phyloP scores from a whole-genome alignment of 202 grass and related monocot species.

The Cymbopogon flexuosus region DNA sequence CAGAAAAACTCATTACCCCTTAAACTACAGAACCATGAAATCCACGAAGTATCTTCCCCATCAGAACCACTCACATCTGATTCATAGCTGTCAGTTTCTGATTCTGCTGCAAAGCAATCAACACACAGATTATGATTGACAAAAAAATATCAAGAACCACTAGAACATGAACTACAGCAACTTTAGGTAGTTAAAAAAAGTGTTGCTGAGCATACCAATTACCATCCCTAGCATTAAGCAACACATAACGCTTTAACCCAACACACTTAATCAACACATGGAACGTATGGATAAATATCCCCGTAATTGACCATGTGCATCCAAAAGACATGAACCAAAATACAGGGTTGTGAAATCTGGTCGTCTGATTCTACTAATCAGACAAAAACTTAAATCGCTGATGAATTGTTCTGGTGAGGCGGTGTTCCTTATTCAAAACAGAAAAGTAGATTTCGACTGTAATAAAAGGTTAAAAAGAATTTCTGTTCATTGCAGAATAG shows the following conservation, averaged over 20 bases:
- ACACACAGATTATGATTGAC: slow-evolving; percentile 9
- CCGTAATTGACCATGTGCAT: neutral
- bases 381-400: neutral
- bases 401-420: neutral
- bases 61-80: slow-evolving; percentile 89
- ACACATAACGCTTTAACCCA: neutral
- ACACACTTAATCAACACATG: neutral
- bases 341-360: neutral
- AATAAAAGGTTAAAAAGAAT: neutral
- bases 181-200: neutral
- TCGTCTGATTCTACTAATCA: neutral
- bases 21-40: slow-evolving; percentile 88
- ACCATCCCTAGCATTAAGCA: neutral
- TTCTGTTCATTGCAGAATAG: neutral
- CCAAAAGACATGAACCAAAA: neutral
- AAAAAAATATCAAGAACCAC: slow-evolving; percentile 16
- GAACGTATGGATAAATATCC: neutral
- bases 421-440: neutral
- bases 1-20: slow-evolving; percentile 96
- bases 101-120: slow-evolving; percentile 44
- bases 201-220: neutral
- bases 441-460: neutral
- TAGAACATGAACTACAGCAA: slow-evolving; percentile 2
- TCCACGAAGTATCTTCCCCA: slow-evolving; percentile 91
- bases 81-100: slow-evolving; percentile 29